Evolutionary conservation across 768 basidiomycete genomes (phyloP).

Genomic region (Boletus huronensis): DNA sequence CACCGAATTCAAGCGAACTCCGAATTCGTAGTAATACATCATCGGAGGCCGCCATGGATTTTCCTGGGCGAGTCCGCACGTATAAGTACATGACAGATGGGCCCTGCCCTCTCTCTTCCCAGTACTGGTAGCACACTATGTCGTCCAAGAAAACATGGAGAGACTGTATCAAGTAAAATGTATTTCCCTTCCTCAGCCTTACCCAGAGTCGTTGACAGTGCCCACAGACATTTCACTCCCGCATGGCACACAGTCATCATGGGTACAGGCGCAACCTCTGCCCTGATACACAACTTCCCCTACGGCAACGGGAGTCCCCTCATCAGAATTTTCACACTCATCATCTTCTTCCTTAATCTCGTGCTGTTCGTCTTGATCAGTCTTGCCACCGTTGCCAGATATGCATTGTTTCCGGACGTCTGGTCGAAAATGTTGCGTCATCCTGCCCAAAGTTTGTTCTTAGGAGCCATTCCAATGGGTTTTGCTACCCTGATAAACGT

Average conservation of each 20-base stretch:
- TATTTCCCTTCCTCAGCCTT: not conserved
- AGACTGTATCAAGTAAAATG: conserved; percentile 34
- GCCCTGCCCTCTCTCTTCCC: not conserved
- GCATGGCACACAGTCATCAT: conserved; percentile 48
- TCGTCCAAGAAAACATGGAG: conserved; percentile 33
- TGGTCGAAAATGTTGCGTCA: conserved; percentile 48
- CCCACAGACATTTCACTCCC: conserved; percentile 42
- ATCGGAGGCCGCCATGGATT: not conserved
- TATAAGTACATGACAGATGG: not conserved
- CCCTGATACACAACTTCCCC: conserved; percentile 42
- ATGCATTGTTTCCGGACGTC: conserved; percentile 37
- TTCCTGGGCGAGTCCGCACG: not conserved
- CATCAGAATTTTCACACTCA: conserved; percentile 35
- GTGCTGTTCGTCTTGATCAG: conserved; percentile 37
- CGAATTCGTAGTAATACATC: not conserved
- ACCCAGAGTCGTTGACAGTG: not conserved
- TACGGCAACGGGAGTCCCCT: conserved; percentile 36
- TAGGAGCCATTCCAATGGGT: conserved; percentile 45
- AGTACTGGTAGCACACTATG: not conserved
- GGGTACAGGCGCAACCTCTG: conserved; percentile 43
- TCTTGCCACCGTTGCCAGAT: conserved; percentile 37
- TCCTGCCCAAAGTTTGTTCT: conserved; percentile 44
- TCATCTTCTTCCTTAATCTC: conserved; percentile 40
- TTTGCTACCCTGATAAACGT: conserved; percentile 42
- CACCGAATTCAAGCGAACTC: not conserved